Conservation (phyloP, 805 yeast species). For the Suhomyces prunicola region DNA sequence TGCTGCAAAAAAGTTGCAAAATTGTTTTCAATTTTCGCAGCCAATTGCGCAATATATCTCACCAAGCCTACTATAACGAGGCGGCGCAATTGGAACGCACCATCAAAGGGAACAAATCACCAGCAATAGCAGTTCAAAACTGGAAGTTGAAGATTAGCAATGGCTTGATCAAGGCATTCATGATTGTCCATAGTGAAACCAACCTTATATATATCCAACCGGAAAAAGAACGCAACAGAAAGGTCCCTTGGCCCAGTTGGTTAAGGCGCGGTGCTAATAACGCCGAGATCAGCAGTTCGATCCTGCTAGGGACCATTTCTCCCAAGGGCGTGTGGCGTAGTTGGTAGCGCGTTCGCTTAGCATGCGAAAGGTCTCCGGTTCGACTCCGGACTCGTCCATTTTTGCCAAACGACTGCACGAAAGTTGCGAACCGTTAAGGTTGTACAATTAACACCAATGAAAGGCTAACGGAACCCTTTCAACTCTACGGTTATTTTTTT, state of each 20-base stretch:
- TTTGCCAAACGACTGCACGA: too few relatives aligned
- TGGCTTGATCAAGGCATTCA: too few relatives aligned
- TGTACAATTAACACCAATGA: too few relatives aligned
- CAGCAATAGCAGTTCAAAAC: too few relatives aligned
- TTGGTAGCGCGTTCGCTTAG: constrained; percentile 43
- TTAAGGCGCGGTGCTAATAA: constrained; percentile 59
- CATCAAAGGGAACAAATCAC: too few relatives aligned
- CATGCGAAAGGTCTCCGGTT: constrained; percentile 75
- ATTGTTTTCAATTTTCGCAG: not conserved
- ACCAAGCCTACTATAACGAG: too few relatives aligned
- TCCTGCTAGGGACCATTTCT: constrained; percentile 29
- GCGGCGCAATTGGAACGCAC: too few relatives aligned
- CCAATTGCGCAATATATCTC: not conserved
- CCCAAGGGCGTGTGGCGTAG: constrained; percentile 72
- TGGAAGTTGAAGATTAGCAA: not conserved
- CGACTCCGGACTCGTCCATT: constrained; percentile 75
- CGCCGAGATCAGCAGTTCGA: constrained; percentile 51
- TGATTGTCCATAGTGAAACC: too few relatives aligned
- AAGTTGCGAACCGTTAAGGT: too few relatives aligned
- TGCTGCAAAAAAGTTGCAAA: not conserved
- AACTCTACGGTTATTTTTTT: constrained; percentile 4
- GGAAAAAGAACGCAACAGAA: not conserved
- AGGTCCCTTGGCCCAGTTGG: constrained; percentile 61
- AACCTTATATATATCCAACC: not conserved
- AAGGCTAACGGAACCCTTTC: too few relatives aligned